These are phyloP conservation scores for Vitis hybrid DNA, from an alignment of 177 flowering plant species.

Conservation along the genomic window DNA sequence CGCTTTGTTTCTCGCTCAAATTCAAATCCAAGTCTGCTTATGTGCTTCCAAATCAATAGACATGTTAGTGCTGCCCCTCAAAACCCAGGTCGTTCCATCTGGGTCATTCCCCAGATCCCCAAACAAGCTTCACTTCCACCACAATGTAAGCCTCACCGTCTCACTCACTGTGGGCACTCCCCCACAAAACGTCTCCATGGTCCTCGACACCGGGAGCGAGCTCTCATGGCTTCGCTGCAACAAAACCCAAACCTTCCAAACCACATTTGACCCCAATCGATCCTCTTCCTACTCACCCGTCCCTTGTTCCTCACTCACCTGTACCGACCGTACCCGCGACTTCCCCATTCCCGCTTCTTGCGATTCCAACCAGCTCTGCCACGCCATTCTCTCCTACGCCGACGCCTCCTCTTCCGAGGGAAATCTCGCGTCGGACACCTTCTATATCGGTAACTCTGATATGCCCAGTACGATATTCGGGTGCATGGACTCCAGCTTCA, in stretches of 20 bases:
- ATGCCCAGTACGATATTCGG: constrained; percentile 53
- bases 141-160: constrained; percentile 64
- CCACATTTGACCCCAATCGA: constrained; percentile 42
- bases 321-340: constrained; percentile 56
- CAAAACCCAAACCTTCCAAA: constrained; percentile 15
- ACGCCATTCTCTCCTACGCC: constrained; percentile 65
- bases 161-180: constrained; percentile 78
- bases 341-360: constrained; percentile 64
- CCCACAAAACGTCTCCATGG: constrained; percentile 76
- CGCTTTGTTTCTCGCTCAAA: neutral
- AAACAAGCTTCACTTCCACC: constrained; percentile 58
- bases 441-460: constrained; percentile 36
- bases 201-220: constrained; percentile 90
- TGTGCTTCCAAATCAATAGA: neutral
- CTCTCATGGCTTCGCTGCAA: constrained; percentile 80
- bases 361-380: constrained; percentile 61
- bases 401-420: constrained; percentile 74
- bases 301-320: constrained; percentile 59
- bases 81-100: constrained; percentile 43
- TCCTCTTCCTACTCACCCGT: constrained; percentile 59
- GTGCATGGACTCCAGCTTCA: constrained; percentile 57
- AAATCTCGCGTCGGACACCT: constrained; percentile 58
- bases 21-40: neutral
- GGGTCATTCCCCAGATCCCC: constrained; percentile 39
- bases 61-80: constrained; percentile 45